phyloP scores from a whole-genome alignment of 345 rosid species.

The Schrenkiella parvula region DNA sequence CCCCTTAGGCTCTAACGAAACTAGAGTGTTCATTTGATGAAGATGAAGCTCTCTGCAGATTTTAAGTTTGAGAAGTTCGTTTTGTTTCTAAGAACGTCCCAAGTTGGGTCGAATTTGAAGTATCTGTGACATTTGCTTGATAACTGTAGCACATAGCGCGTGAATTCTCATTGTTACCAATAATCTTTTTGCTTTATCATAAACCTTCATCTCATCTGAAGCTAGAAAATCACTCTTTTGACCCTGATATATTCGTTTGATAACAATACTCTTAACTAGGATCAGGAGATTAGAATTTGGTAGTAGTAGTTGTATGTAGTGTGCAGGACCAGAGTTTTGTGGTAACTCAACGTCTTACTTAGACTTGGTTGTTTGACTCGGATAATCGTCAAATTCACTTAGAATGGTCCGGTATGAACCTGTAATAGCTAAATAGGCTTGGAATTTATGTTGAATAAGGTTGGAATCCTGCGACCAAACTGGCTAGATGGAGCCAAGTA shows the following conservation, averaged over 20 bases:
- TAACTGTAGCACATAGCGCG: neutral
- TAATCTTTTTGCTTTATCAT: neutral
- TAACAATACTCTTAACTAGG: too few relatives aligned
- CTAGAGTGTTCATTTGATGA: neutral
- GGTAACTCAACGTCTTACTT: neutral
- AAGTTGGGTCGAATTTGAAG: neutral
- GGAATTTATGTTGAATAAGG: conserved; percentile 9
- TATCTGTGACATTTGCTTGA: too few relatives aligned
- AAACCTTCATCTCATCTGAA: neutral
- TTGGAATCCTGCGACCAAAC: conserved; percentile 60
- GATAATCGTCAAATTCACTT: neutral
- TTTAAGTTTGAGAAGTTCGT: neutral
- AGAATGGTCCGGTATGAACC: neutral
- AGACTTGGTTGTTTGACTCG: neutral
- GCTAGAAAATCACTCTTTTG: neutral
- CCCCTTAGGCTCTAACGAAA: neutral
- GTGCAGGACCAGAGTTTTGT: neutral
- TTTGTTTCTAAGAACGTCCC: neutral
- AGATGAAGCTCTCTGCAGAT: neutral
- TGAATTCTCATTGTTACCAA: neutral
- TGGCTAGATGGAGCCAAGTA: conserved; percentile 65
- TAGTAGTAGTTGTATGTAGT: too few relatives aligned
- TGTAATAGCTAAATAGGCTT: neutral
- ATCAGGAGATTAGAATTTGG: neutral
- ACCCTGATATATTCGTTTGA: too few relatives aligned